Evolutionary conservation across 768 basidiomycete species (phyloP).

Genomic region (Lyophyllum shimeji): DNA sequence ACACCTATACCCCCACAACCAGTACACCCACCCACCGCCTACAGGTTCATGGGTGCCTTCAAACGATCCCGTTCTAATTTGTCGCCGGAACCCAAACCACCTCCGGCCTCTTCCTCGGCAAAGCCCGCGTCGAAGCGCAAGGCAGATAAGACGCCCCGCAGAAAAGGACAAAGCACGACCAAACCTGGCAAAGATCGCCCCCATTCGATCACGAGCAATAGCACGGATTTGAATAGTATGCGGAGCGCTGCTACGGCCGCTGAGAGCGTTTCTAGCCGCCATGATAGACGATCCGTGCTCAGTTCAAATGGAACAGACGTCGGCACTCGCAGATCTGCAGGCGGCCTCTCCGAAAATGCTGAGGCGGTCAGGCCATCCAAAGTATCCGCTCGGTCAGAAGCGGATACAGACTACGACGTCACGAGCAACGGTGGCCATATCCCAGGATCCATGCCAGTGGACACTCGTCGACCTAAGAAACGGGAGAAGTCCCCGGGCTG

Average conservation of each 20-base stretch:
- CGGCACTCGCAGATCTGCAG: conserved; percentile 11
- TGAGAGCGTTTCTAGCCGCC: conserved; percentile 29
- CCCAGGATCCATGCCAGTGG: conserved; percentile 32
- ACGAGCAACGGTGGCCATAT: conserved; percentile 18
- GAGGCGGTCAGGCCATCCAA: conserved; percentile 29
- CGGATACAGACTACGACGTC: conserved; percentile 28
- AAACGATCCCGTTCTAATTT: conserved; percentile 64
- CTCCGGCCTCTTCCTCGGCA: conserved; percentile 25
- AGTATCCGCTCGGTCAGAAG: conserved; percentile 26
- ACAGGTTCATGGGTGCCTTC: conserved; percentile 65
- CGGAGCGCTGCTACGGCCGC: conserved; percentile 42
- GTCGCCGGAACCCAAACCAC: conserved; percentile 37
- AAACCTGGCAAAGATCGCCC: conserved; percentile 38
- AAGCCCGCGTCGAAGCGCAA: conserved; percentile 1
- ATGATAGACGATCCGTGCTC: conserved; percentile 11
- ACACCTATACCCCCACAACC: conserved; percentile 28
- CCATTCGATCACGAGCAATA: conserved; percentile 54
- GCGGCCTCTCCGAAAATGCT: conserved; percentile 10
- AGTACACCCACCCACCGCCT: conserved; percentile 53
- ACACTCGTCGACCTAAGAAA: conserved; percentile 31
- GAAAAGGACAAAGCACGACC: conserved; percentile 1
- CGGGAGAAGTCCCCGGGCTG: conserved; percentile 38
- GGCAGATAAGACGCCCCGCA: conserved; percentile 11
- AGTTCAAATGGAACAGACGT: conserved; percentile 7
- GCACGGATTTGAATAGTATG: conserved; percentile 50